Percentiles rank a stretch among this genome's conserved stretches.
Conservation (phyloP, 805 yeast genomes). For the Isabelozyma pseudorhagii region DNA sequence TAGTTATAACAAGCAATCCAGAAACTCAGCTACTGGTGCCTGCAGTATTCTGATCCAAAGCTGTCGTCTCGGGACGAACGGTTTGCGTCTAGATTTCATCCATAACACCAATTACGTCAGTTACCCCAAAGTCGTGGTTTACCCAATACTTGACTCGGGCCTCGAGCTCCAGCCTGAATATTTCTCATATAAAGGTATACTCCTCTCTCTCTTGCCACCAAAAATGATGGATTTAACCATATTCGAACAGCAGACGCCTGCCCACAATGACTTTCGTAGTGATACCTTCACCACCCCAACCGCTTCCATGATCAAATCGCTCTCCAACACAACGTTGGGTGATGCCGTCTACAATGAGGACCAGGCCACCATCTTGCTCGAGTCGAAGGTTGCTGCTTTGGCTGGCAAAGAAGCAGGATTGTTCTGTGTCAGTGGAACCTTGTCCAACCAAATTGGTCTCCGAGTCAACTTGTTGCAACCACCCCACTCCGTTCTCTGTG, state of each 20-base stretch:
- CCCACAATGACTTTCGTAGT: slow-evolving; percentile 40
- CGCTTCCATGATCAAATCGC: slow-evolving; percentile 57
- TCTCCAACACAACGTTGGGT: slow-evolving; percentile 29
- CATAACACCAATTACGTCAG: no score
- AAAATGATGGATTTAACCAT: not conserved
- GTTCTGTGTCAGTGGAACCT: slow-evolving; percentile 41
- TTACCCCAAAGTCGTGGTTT: no score
- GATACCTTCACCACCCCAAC: slow-evolving; percentile 94
- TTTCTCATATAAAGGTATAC: no score
- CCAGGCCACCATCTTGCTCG: slow-evolving; percentile 28
- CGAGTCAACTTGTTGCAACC: slow-evolving; percentile 40
- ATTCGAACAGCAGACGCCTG: slow-evolving; percentile 11
- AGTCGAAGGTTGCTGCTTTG: slow-evolving; percentile 28
- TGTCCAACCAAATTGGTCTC: slow-evolving; percentile 40
- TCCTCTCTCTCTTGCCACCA: not conserved
- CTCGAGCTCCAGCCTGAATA: no score
- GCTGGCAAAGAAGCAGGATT: slow-evolving; percentile 40
- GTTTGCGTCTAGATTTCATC: no score
- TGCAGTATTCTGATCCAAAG: no score
- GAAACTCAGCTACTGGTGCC: no score
- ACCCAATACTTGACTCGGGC: no score
- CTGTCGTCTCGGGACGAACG: no score
- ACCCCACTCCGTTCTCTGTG: slow-evolving; percentile 39
- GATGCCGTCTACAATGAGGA: slow-evolving; percentile 45
- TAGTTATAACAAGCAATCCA: no score